phyloP scores from a whole-genome alignment of 139 green algal genomes.

The Haematococcus lacustris region DNA sequence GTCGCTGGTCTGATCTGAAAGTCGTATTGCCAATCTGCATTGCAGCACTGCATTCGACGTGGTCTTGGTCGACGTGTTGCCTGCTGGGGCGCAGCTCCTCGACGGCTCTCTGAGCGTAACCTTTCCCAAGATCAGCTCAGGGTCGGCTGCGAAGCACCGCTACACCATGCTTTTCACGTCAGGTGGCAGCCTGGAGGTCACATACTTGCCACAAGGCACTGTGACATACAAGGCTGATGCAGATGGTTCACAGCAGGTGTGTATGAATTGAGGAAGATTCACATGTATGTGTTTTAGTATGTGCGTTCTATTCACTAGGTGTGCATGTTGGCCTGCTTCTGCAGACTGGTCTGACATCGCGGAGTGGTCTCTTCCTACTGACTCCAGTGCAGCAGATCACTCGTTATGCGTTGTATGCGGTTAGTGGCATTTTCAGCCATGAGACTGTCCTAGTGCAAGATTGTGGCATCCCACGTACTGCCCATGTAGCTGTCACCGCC shows the following conservation, averaged over 20 bases:
- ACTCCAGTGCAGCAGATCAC: constrained; percentile 11
- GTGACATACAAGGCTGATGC: constrained; percentile 6
- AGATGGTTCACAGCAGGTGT: not conserved
- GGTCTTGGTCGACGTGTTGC: not conserved
- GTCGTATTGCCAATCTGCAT: too few relatives aligned
- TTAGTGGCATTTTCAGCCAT: too few relatives aligned
- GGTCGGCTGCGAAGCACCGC: not conserved
- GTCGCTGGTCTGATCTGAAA: too few relatives aligned
- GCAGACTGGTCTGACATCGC: constrained; percentile 8
- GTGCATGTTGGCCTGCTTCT: not conserved
- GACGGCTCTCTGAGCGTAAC: not conserved
- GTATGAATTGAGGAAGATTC: not conserved
- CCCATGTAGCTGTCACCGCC: too few relatives aligned
- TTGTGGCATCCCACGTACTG: too few relatives aligned
- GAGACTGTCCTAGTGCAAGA: too few relatives aligned
- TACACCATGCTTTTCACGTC: constrained; percentile 9
- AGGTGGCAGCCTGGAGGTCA: not conserved
- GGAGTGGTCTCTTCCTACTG: constrained; percentile 4
- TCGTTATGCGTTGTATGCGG: constrained; percentile 1
- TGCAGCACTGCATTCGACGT: constrained; percentile 4
- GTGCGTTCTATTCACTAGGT: not conserved
- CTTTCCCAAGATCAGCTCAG: constrained; percentile 3
- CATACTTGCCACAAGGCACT: not conserved
- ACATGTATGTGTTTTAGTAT: not conserved
- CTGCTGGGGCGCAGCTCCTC: not conserved